phyloP scores from a whole-genome alignment of 2,329 filamentous ascomycete species.

The Verticillium isaacii region DNA sequence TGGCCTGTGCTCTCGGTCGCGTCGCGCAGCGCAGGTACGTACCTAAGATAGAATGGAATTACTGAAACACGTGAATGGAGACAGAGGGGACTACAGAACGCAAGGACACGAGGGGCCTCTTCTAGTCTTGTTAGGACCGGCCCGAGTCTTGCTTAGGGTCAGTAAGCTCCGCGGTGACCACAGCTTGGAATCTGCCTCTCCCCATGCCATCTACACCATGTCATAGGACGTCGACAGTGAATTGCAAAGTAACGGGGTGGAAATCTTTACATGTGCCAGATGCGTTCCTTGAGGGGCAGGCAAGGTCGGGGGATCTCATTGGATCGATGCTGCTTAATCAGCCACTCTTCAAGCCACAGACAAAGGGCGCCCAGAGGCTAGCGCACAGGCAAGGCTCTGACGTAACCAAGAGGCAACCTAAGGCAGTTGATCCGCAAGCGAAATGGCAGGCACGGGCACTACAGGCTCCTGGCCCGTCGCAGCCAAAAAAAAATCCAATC shows the following conservation, averaged over 20 bases:
- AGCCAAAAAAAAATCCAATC: neutral
- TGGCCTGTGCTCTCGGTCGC: neutral
- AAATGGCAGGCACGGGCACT: neutral
- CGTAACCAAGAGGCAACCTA: neutral
- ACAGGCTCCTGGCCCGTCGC: neutral
- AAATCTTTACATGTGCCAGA: no score
- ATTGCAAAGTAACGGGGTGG: no score
- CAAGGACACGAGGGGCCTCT: no score
- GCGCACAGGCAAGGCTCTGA: neutral
- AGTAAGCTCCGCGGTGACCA: no score
- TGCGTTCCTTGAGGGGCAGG: no score
- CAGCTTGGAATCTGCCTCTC: no score
- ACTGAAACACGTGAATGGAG: no score
- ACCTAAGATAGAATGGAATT: neutral
- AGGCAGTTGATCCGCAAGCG: neutral
- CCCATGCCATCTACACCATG: no score
- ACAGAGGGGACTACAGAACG: neutral
- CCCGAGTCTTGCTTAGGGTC: no score
- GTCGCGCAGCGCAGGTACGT: neutral
- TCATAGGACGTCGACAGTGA: no score
- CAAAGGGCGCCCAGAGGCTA: neutral
- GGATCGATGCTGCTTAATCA: neutral
- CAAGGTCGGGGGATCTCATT: no score
- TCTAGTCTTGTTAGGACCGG: no score
- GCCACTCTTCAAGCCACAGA: neutral